A percentile compares a stretch with the other conserved stretches of the same genome.
phyloP scores from a whole-genome alignment of 2,329 filamentous ascomycete species.

The Botryosphaeria agaves region DNA sequence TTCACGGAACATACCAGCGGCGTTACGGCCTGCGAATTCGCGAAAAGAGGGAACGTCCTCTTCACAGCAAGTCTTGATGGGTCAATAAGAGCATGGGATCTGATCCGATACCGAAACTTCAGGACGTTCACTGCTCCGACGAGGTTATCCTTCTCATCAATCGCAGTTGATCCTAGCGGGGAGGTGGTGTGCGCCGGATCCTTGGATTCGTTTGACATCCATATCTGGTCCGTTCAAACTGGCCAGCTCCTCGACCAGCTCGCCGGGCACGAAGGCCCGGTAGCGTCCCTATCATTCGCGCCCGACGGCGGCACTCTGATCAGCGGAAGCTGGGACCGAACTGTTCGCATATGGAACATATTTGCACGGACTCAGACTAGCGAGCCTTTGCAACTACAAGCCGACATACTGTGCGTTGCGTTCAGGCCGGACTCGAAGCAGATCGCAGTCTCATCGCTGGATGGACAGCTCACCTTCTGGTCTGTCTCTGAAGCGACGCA shows the following conservation, averaged over 20 bases:
- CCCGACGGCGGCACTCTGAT: slow-evolving; percentile 70
- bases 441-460: slow-evolving; percentile 77
- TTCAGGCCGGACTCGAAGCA: slow-evolving; percentile 84
- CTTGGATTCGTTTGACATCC: slow-evolving; percentile 88
- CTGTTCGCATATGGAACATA: slow-evolving; percentile 89
- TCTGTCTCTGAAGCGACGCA: slow-evolving; percentile 76
- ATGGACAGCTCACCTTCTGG: slow-evolving; percentile 94
- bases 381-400: slow-evolving; percentile 80
- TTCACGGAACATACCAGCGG: slow-evolving; percentile 94
- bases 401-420: slow-evolving; percentile 74
- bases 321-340: slow-evolving; percentile 93
- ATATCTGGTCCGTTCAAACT: slow-evolving; percentile 97
- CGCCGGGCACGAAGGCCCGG: slow-evolving; percentile 83
- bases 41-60: slow-evolving; percentile 85
- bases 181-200: slow-evolving; percentile 94
- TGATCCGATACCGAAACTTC: slow-evolving; percentile 93
- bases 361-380: slow-evolving; percentile 89
- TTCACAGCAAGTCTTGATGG: slow-evolving; percentile 93
- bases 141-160: slow-evolving; percentile 75
- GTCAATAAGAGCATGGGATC: slow-evolving; percentile 87
- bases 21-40: slow-evolving; percentile 87
- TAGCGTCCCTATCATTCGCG: slow-evolving; percentile 76
- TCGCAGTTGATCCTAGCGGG: slow-evolving; percentile 92
- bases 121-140: slow-evolving; percentile 91
- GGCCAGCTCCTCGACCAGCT: slow-evolving; percentile 85